Base-by-base conservation (phyloP, 306 rosid genomes). In the Abrus pulchellus region DNA sequence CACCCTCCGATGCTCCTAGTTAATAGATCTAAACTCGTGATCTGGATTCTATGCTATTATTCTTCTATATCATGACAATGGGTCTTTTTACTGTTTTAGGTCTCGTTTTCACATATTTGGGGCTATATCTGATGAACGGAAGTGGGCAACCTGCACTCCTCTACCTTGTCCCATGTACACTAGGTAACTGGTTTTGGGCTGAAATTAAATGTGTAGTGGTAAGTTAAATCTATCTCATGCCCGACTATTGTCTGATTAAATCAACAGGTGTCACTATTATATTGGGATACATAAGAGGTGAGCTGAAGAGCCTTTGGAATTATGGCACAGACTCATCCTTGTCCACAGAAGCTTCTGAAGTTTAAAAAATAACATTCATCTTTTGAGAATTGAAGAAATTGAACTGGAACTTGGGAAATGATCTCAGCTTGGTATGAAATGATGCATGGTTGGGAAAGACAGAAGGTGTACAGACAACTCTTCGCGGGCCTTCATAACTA, bases 131-230 rank as follows among this genome's bases (percentile, higher is more conserved):
- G 76, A 94, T 94, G 98, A 63, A 91, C 28, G 97, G 98, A 65
- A 87, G 92, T 74, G 98, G 98, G 78, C 98, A 94, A 70, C 98
- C 98, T 62, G 98, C 98, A 55, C 97, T 94, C n/a, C 97, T 94
- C 32, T 94, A 94, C 87, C 97, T 94, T 69, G 98, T 94, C 70
- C 98, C 98, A 53, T 94, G 97, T 72, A 94, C 98, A 38, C 84
- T 94, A 85, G 98, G 98, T 92, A 94, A 90, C 68, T 53, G 66
- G 12, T 61, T 56, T 45, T 29, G 56, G 9, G 48, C 47, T 33
- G 74, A 75, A 14, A 68, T 70, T 83, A 47, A 48, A 68, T 50
- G 30, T 53, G 10, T 9, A 36, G 54, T 13, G 62, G 13, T 36
- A 27, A 40, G 7, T 72, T 52, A 30, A 44, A 55, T 47, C 57